These are phyloP conservation scores for Elongisporangium senticosum DNA, from an alignment of 352 stramenopile genomes.

Conservation along the genomic window DNA sequence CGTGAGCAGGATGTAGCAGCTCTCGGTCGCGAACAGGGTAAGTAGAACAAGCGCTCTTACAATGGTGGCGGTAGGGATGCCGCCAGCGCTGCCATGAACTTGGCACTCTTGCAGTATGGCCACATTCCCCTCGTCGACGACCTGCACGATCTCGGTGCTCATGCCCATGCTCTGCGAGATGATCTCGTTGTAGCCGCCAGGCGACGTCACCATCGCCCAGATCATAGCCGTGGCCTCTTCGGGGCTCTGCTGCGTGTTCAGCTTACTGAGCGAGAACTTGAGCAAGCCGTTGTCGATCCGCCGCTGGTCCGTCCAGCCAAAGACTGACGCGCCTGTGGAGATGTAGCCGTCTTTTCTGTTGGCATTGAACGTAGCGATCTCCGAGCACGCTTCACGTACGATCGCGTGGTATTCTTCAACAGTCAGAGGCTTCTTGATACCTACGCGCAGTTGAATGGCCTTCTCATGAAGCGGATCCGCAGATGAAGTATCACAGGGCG, in stretches of 20 bases:
- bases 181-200: conserved; percentile 11
- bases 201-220: conserved; percentile 21
- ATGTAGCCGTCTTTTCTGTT: conserved; percentile 9
- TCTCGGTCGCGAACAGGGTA: neutral
- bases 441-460: neutral
- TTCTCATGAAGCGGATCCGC: neutral
- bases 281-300: conserved; percentile 23
- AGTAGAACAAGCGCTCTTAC: conserved; percentile 8
- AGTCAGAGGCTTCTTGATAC: conserved; percentile 20
- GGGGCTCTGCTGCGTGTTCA: conserved; percentile 10
- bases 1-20: neutral
- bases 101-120: conserved; percentile 35
- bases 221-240: conserved; percentile 12
- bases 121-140: conserved; percentile 27
- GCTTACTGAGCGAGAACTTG: conserved; percentile 26
- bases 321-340: conserved; percentile 18
- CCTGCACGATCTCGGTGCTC: conserved; percentile 21
- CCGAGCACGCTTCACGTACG: conserved; percentile 18
- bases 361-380: conserved; percentile 19
- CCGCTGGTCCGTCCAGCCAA: conserved; percentile 25
- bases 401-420: conserved; percentile 35
- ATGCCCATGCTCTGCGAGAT: conserved; percentile 31
- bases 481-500: neutral
- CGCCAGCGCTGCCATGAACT: conserved; percentile 13
- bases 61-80: conserved; percentile 13